Evolutionary conservation across 2,329 filamentous ascomycete genomes (phyloP), one percentile per base, ranked within the genome.

Genomic region (Parafenestella ontariensis): DNA sequence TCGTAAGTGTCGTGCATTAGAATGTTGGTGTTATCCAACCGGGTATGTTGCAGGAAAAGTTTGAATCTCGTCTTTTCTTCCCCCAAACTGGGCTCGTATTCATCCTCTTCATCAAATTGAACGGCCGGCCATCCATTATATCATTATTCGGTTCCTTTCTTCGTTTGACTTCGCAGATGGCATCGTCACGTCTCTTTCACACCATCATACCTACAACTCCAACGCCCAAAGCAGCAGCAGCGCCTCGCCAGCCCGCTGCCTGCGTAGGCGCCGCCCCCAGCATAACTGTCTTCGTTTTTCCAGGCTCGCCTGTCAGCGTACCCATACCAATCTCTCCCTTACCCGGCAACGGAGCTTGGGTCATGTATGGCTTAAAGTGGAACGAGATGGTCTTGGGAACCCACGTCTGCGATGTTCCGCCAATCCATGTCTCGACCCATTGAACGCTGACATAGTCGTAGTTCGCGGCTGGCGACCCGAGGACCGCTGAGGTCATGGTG

Each of bases 261-360:
- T 46, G 50, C 24, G 69, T 66, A n/a, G 61, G 56, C 33, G 62
- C 65, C 15, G 66, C 71, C 3, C 58, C 66, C 4, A 56, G 59
- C 3, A 59, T 61, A 3, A 69, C 47, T 7, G 70, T 73, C 56
- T 65, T 66, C 31, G 66, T 70, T 26, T 65, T 43, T 2, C 70
- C 71, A 10, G 58, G 52, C 48, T 66, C 46, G 10, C 69, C 71
- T 21, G 68, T 73, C 49, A 75, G 48, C 26, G 70, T 73, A 6
- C 73, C 73, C 70, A 76, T 68, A 1, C 73, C 74, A 31, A 76
- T 68, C 18, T 56, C 52, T 5, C 73, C 73, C 17, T 52, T 59
- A 1, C 70, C 70, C 9, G 73, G 72, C 17, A 42, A 21, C 3
- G 72, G 64, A 15, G 54, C 58, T 45, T 65, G 61, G 1, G 56